Base-by-base conservation (phyloP, 208 protist species). In the Borovskyia barvae region DNA sequence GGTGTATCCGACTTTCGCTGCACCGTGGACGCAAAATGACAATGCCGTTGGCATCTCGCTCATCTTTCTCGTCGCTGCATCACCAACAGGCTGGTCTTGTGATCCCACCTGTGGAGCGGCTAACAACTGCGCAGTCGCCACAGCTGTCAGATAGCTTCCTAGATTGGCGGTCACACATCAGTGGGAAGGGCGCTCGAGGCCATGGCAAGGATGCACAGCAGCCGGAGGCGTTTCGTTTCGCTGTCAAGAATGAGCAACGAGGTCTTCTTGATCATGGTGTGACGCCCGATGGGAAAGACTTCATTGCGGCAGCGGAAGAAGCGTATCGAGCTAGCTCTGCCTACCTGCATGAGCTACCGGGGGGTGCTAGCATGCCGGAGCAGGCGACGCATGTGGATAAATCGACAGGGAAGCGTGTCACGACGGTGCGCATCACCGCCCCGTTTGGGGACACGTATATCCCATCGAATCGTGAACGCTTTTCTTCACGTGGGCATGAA, bases 371-470 rank as follows among this genome's bases (percentile, higher is more conserved):
- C 9, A 26, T 63, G 9, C 64, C 65, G 7, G 71, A 75, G 42
- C 59, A 49, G n/a, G 42, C 65, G 11, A 57, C 52, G 32, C 69
- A 47, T 39, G 32, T 72, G 9, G 66, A 92, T 49, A 43, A 41
- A 12, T 32, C 28, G 25, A 80, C 75, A 5, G 77, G 63, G 0
- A 48, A 74, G 33, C 45, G 55, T 20, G 53, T 40, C 17, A 66
- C 53, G 0, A 51, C 63, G 2, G 74, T 51, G 4, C 76, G 75
- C 33, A 79, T 89, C 25, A 69, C 80, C 0, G 82, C 85, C 5
- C 88, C 88, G 15, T 76, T 91, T 26, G 82, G 78, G 3, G 88
- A 88, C 42, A 78, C 73, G 25, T 79, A 80, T 40, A 72, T 92
- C 1, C 75, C 88, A 0, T 89, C 85, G 3, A 56, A 48, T 53